These are phyloP conservation scores for Acanthamoeba royreba DNA, from an alignment of 208 protist genomes.

Conservation along the genomic window DNA sequence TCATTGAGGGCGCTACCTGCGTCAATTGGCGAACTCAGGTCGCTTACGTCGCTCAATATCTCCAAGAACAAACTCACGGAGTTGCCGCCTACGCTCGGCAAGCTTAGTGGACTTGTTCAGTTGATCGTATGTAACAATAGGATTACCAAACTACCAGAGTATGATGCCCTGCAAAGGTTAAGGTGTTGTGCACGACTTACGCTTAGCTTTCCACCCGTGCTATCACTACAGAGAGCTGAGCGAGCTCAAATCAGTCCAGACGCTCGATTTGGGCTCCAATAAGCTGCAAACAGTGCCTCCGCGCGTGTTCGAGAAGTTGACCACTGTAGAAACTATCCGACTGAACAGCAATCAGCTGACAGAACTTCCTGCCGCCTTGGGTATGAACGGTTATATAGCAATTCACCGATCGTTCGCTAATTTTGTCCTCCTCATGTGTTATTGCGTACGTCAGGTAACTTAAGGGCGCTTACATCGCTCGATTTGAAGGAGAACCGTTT, in stretches of 20 bases:
- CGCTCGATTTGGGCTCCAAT: background rate
- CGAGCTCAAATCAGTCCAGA: background rate
- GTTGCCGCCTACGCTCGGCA: conserved; percentile 1
- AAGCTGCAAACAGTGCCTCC: background rate
- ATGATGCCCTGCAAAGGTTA: too few relatives aligned
- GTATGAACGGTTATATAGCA: too few relatives aligned
- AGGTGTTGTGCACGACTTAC: too few relatives aligned
- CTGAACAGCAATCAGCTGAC: background rate
- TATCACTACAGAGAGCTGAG: conserved; percentile 2
- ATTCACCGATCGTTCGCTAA: too few relatives aligned
- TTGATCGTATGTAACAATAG: conserved; percentile 9
- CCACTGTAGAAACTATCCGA: background rate
- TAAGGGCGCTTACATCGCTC: background rate
- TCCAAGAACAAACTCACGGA: conserved; percentile 8
- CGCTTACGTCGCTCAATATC: background rate
- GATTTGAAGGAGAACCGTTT: background rate
- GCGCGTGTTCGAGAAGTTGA: background rate
- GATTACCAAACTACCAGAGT: background rate
- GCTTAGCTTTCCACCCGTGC: too few relatives aligned
- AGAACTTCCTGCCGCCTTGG: background rate
- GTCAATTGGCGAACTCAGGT: background rate
- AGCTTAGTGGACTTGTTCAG: background rate
- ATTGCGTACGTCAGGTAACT: too few relatives aligned
- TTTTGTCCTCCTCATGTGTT: too few relatives aligned
- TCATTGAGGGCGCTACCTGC: background rate